Conservation (phyloP, 129 eudicot genomes). For the Tanacetum coccineum region DNA sequence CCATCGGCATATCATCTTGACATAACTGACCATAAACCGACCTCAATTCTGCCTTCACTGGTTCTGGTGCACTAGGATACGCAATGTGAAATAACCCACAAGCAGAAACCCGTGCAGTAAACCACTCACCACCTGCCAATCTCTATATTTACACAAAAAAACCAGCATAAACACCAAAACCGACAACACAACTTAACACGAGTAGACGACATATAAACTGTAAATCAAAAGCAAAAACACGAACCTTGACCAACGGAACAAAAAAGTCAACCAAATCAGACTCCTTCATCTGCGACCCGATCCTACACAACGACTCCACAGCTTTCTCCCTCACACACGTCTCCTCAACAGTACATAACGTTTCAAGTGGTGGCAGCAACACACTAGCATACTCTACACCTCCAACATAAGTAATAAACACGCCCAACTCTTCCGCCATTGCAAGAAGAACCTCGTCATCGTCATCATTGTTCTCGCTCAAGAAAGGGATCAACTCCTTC, state of each 20-base stretch:
- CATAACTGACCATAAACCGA: conserved; percentile 79
- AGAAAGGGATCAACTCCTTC: conserved; percentile 79
- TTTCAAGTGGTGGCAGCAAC: conserved; percentile 82
- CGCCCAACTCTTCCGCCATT: conserved; percentile 94
- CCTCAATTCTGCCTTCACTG: conserved; percentile 71
- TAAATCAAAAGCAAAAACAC: not conserved
- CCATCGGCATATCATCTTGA: conserved; percentile 99
- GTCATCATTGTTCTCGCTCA: conserved; percentile 89
- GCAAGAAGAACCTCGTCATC: conserved; percentile 97
- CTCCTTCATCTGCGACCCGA: conserved; percentile 94
- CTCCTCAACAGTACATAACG: conserved; percentile 93
- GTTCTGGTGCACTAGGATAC: conserved; percentile 80
- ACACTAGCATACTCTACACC: conserved; percentile 90
- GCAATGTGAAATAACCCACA: conserved; percentile 91
- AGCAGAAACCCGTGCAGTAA: conserved; percentile 89
- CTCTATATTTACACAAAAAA: conserved; percentile 38
- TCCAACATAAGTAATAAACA: conserved; percentile 87
- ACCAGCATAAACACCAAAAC: not conserved
- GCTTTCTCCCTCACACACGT: conserved; percentile 92
- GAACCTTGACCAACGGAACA: conserved; percentile 81
- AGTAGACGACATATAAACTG: not conserved
- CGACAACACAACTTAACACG: not conserved
- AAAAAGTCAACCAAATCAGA: conserved; percentile 69
- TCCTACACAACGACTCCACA: conserved; percentile 77
- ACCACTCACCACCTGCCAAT: conserved; percentile 97